phyloP scores from a whole-genome alignment of 805 yeast genomes.

The Pichia phayaonensis region DNA sequence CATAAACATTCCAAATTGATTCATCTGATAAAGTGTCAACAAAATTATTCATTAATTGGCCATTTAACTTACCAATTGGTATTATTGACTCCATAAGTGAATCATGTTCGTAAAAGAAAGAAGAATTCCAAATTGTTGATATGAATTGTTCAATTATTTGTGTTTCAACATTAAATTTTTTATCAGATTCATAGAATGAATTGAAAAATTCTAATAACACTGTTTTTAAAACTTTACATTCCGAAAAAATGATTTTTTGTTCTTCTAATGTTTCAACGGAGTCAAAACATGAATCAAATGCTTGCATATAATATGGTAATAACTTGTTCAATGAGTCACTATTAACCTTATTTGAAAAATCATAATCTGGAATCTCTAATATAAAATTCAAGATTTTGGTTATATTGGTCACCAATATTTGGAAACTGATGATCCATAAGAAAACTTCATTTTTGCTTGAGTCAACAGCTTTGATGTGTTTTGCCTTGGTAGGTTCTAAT shows the following conservation, averaged over 20 bases:
- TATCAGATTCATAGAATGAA: slow-evolving; percentile 18
- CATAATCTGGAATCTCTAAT: background rate
- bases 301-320: slow-evolving; percentile 37
- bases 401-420: slow-evolving; percentile 32
- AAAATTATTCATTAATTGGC: background rate
- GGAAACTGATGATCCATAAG: slow-evolving; percentile 51
- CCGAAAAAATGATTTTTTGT: slow-evolving; percentile 12
- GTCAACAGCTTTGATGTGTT: slow-evolving; percentile 15
- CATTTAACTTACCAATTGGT: background rate
- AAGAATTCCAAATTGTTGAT: slow-evolving; percentile 45
- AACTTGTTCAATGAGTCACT: slow-evolving; percentile 16
- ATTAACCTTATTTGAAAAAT: slow-evolving; percentile 8
- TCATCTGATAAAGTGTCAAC: slow-evolving; percentile 28
- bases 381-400: slow-evolving; percentile 24
- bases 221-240: slow-evolving; percentile 34
- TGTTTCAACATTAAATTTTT: slow-evolving; percentile 1
- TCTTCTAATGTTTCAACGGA: slow-evolving; percentile 14
- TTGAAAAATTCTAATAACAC: slow-evolving; percentile 31
- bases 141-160: slow-evolving; percentile 37
- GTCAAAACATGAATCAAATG: slow-evolving; percentile 35
- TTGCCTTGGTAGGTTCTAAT: slow-evolving; percentile 42
- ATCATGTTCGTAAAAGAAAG: slow-evolving; percentile 52
- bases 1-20: slow-evolving; percentile 45
- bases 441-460: slow-evolving; percentile 13
- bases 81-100: slow-evolving; percentile 24